Base-by-base conservation (phyloP, 2,329 filamentous ascomycete species). In the Davidsoniella neocaledoniae region DNA sequence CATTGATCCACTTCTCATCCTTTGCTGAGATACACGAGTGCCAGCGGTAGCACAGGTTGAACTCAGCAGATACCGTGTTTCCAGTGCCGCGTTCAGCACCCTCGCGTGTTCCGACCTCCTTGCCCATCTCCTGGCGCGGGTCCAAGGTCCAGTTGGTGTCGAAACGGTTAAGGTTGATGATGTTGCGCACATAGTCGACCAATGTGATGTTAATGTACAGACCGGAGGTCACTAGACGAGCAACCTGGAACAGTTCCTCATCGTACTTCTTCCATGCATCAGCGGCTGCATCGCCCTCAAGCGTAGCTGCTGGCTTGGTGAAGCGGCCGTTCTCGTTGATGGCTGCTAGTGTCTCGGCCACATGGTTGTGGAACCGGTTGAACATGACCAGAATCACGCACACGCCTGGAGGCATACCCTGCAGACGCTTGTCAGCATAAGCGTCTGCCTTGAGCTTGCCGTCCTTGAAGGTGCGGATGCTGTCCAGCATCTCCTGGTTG, bases 31-130 rank as follows among this genome's bases (percentile, higher is more conserved):
- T 83, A 56, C 81, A 79, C 2, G 84, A 86, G 66, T 93, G 86
- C 85, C 86, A 93, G 55, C 86, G 74, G 62, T 94, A 93, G 56
- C 83, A 82, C 8, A 94, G 71, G 60, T 91, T 93, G 70, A 94
- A 94, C 66, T 94, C 86, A 3, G 83, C 84, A 0, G 84, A 90
- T 4, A 90, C 84, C 55, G 83, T 79, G 58, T 91, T 93, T 46
- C 86, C 86, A 0, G 83, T 76, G 40, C 84, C 86, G 21, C 78
- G 72, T 42, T 83, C 77, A 0, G 81, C 75, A 0, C 76, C 73
- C 2, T 73, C 63, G 29, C 70, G 69, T 7, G 70, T 79, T 55
- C 69, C 71, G 0, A 63, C 66, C 2, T 69, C 63, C 1, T 71
- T 71, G 38, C 74, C 78, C 63, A 80, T 82, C 56, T 83, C 76